Percentiles rank a stretch among this genome's conserved stretches.
Conservation (phyloP, 352 stramenopile species). For the Lagenidium giganteum region DNA sequence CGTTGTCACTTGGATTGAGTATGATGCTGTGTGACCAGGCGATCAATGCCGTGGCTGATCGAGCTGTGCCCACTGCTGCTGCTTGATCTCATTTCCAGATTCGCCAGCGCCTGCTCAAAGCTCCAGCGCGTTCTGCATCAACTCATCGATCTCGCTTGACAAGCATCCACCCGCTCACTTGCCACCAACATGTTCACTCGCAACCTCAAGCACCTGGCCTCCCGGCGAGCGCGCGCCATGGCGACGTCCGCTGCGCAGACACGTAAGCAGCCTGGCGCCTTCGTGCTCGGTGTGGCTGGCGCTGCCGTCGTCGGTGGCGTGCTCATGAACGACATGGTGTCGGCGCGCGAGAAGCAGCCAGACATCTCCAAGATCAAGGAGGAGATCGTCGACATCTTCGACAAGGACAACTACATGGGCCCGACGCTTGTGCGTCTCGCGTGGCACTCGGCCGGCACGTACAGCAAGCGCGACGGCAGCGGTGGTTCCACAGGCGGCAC, state of each 20-base stretch:
- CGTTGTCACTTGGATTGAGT: no score
- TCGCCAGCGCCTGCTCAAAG: slow-evolving; percentile 19
- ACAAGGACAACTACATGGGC: slow-evolving; percentile 20
- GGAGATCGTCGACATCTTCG: slow-evolving; percentile 20
- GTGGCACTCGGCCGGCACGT: slow-evolving; percentile 83
- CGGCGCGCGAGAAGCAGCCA: slow-evolving; percentile 41
- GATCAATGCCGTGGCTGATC: no score
- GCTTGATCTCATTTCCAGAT: no score
- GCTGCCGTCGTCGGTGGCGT: slow-evolving; percentile 37
- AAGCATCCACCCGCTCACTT: not conserved
- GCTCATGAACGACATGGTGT: slow-evolving; percentile 45
- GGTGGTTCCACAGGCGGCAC: slow-evolving; percentile 69
- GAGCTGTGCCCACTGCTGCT: no score
- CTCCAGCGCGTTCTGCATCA: no score
- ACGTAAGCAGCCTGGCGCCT: slow-evolving; percentile 38
- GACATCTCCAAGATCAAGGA: slow-evolving; percentile 30
- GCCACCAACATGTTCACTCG: slow-evolving; percentile 30
- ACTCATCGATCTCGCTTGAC: no score
- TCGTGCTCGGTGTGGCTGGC: slow-evolving; percentile 36
- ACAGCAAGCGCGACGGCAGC: slow-evolving; percentile 45
- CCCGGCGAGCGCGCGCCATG: no score
- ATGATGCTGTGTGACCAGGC: no score
- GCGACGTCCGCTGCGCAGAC: slow-evolving; percentile 20
- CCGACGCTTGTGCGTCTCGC: slow-evolving; percentile 71
- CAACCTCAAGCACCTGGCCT: no score